phyloP scores from a whole-genome alignment of 495 filamentous ascomycete genomes.

The Penicillium lividum region DNA sequence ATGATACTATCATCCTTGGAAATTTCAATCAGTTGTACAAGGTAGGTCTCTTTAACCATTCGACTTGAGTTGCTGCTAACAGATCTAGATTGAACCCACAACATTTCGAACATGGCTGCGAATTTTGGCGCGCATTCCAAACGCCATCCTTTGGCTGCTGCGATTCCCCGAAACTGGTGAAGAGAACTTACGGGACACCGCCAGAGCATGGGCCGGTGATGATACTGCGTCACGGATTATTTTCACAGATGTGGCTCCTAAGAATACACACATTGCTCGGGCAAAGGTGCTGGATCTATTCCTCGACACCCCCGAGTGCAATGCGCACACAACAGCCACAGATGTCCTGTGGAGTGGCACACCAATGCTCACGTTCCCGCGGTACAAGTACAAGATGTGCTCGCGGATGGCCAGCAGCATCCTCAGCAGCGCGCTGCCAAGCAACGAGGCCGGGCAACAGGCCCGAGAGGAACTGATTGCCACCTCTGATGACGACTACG shows the following conservation, averaged over 20 bases:
- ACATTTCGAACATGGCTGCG: conserved; percentile 97
- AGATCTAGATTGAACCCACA: conserved; percentile 89
- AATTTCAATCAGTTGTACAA: conserved; percentile 99
- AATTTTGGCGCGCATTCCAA: conserved; percentile 82
- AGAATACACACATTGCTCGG: conserved; percentile 89
- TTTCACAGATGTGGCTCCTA: conserved; percentile 96
- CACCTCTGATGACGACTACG: conserved; percentile 74
- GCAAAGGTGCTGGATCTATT: conserved; percentile 93
- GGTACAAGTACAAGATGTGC: conserved; percentile 98
- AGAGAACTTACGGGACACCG: conserved; percentile 76
- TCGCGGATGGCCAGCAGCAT: conserved; percentile 97
- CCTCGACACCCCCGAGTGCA: conserved; percentile 96
- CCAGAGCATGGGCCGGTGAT: conserved; percentile 78
- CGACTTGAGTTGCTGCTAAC: conserved; percentile 6
- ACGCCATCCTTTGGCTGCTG: conserved; percentile 92
- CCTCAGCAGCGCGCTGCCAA: conserved; percentile 82
- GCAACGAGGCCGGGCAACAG: conserved; percentile 59
- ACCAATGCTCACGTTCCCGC: conserved; percentile 88
- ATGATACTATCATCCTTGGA: conserved; percentile 87
- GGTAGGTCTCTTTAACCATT: conserved; percentile 51
- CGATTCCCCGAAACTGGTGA: conserved; percentile 96
- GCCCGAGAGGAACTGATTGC: conserved; percentile 79
- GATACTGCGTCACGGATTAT: conserved; percentile 88
- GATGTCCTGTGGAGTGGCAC: conserved; percentile 97
- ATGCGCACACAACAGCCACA: conserved; percentile 96